Percentiles rank a stretch among this genome's conserved stretches.
Conservation (phyloP, 2,329 filamentous ascomycete species). For the Pyrenochaeta sp. region DNA sequence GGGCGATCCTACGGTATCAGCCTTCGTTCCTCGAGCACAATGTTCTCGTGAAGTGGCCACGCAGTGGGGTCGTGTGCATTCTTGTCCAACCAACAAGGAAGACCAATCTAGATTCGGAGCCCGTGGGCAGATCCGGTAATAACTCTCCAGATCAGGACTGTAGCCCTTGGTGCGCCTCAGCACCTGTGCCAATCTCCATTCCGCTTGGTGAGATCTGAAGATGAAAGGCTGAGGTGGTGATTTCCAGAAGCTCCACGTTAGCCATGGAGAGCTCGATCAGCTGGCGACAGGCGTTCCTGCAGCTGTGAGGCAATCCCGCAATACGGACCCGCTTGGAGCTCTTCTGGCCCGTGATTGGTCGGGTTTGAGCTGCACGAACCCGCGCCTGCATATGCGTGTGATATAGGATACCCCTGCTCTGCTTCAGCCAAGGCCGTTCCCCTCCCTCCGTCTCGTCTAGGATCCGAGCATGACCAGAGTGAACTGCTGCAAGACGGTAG, state of each 20-base stretch:
- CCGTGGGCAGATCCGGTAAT: constrained; percentile 26
- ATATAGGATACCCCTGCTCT: constrained; percentile 40
- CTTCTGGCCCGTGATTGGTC: constrained; percentile 31
- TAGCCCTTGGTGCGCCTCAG: neutral
- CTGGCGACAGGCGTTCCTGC: constrained; percentile 46
- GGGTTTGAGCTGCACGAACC: constrained; percentile 42
- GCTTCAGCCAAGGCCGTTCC: constrained; percentile 24
- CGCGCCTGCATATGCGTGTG: constrained; percentile 50
- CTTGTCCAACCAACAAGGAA: constrained; percentile 38
- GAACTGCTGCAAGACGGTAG: constrained; percentile 22
- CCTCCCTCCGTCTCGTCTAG: constrained; percentile 15
- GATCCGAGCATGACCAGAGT: constrained; percentile 29
- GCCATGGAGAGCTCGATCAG: constrained; percentile 16
- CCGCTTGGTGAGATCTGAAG: constrained; percentile 10
- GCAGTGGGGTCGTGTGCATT: constrained; percentile 42
- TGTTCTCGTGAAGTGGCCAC: constrained; percentile 32
- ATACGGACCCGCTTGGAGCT: constrained; percentile 31
- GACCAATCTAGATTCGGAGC: constrained; percentile 42
- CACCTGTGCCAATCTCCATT: constrained; percentile 2
- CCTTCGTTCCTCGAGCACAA: constrained; percentile 28
- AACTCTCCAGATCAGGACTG: constrained; percentile 17
- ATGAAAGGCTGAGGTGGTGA: constrained; percentile 10
- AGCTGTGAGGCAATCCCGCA: constrained; percentile 46
- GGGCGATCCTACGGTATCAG: constrained; percentile 25
- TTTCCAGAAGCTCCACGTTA: constrained; percentile 24